These are phyloP conservation scores for Coniochaeta sp. DNA, from an alignment of 2,329 filamentous ascomycete species.

Conservation along the genomic window DNA sequence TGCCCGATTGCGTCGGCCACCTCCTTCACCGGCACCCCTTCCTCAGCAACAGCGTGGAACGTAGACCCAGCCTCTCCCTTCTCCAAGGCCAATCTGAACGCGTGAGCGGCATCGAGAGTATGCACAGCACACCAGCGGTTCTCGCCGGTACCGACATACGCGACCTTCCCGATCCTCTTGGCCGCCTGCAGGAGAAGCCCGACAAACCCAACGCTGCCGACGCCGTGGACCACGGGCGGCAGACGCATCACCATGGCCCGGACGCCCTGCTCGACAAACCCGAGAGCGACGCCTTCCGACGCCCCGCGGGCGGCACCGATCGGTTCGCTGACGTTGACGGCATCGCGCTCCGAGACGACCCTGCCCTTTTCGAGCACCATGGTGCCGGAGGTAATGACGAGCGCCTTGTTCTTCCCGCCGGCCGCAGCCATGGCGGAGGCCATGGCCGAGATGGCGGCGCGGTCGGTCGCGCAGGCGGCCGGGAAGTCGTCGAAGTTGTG, in stretches of 20 bases:
- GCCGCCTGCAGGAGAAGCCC: conserved; percentile 18
- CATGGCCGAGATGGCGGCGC: conserved; percentile 27
- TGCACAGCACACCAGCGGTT: conserved; percentile 29
- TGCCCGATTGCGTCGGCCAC: conserved; percentile 24
- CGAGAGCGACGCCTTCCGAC: conserved; percentile 17
- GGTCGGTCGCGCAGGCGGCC: conserved; percentile 19
- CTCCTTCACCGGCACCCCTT: conserved; percentile 25
- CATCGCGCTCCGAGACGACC: conserved; percentile 21
- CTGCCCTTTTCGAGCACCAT: conserved; percentile 17
- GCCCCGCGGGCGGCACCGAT: conserved; percentile 7
- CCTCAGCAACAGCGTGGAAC: conserved; percentile 28
- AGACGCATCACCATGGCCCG: conserved; percentile 27
- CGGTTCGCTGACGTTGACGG: not conserved
- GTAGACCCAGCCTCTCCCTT: conserved; percentile 23
- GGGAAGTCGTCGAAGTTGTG: conserved; percentile 29
- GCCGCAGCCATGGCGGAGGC: conserved; percentile 17
- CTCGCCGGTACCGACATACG: conserved; percentile 26
- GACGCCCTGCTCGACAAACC: conserved; percentile 20
- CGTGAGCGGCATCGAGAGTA: conserved; percentile 24
- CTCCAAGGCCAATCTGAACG: conserved; percentile 29
- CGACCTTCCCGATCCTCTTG: conserved; percentile 17
- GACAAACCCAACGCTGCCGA: conserved; percentile 23
- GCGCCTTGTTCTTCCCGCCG: conserved; percentile 19
- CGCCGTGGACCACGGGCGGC: conserved; percentile 28
- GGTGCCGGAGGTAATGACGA: conserved; percentile 30